These are phyloP conservation scores for Margaritispora aquatica DNA, from an alignment of 495 filamentous ascomycete genomes.

Conservation along the genomic window DNA sequence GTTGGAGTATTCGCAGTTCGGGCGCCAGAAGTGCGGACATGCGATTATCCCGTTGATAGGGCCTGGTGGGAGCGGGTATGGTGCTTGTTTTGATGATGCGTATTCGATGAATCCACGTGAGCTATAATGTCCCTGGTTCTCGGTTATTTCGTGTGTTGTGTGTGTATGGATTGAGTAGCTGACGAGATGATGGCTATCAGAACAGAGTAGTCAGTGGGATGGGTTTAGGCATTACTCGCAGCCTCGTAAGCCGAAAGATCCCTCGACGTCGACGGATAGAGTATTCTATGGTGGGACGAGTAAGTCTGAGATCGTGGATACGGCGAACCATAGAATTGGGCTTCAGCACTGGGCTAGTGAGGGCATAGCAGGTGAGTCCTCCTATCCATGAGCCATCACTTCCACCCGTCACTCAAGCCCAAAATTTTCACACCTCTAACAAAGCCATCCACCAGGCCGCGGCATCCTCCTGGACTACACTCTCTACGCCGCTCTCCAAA, in stretches of 20 bases:
- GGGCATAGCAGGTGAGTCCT: conserved; percentile 28
- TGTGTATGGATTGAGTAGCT: neutral
- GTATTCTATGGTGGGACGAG: conserved; percentile 26
- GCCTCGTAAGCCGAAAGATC: conserved; percentile 2
- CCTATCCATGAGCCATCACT: neutral
- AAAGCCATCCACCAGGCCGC: conserved; percentile 29
- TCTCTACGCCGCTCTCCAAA: conserved; percentile 24
- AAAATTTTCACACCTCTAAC: neutral
- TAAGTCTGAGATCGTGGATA: conserved; percentile 19
- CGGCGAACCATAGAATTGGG: conserved; percentile 21
- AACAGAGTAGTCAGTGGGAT: conserved; percentile 51
- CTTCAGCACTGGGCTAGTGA: conserved; percentile 38
- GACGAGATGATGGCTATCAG: conserved; percentile 1
- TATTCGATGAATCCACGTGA: conserved; percentile 26
- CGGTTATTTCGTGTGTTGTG: no score
- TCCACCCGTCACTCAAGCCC: no score
- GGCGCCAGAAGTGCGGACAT: conserved; percentile 35
- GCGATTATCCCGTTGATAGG: conserved; percentile 32
- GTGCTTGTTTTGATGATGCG: conserved; percentile 22
- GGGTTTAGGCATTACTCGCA: conserved; percentile 42
- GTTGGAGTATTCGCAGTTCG: conserved; percentile 38
- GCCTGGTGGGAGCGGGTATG: conserved; percentile 18
- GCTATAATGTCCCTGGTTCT: neutral
- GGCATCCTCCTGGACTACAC: conserved; percentile 48
- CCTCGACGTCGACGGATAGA: conserved; percentile 24